Base-by-base conservation (phyloP, 352 stramenopile genomes). In the Pythium folliculosum region DNA sequence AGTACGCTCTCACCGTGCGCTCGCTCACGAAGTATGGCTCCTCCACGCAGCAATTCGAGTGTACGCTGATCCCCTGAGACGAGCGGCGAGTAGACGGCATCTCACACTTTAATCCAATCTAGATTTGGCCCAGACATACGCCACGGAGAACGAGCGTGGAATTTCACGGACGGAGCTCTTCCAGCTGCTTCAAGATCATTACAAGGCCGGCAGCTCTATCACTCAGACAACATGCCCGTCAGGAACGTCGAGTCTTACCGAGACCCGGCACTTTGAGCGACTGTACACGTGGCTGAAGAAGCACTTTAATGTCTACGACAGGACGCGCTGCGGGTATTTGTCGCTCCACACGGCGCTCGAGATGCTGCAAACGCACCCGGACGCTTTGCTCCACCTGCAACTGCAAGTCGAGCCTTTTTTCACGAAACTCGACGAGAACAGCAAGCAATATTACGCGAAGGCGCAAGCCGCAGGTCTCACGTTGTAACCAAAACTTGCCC, bases 241-340 rank as follows among this genome's bases (percentile, higher is more conserved):
- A 21, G 49, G 5, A 45, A n/a, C 22, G 21, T 25, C 35, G 10
- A 25, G n/a, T n/a, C 62, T 53, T 0, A 44, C 54, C 1, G 78
- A 89, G 22, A 60, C 76, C 3, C 76, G 79, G 0, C 58, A 88
- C 49, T 89, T 88, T 64, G 82, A 91, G 54, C 72, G 80, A 3
- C 63, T 91, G 3, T 91, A 91, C 64, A 91, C 82, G 25, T 91
- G 82, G 82, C 63, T 91, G 22, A 91, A 91, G 72, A 89, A 88
- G 60, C 72, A 89, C 43, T 75, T 86, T n/a, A 77, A 59, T 22
- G 23, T 81, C 17, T 86, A 78, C 48, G 82, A 91, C 47, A 61
- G 62, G 1, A 49, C 67, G 0, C 72, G 76, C 19, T 63, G 62
- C 6, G 80, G 80, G 0, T 84, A 67, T 52, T 51, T 91, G n/a